phyloP scores from a whole-genome alignment of 305 asterid species.

The Petunia hybrid region DNA sequence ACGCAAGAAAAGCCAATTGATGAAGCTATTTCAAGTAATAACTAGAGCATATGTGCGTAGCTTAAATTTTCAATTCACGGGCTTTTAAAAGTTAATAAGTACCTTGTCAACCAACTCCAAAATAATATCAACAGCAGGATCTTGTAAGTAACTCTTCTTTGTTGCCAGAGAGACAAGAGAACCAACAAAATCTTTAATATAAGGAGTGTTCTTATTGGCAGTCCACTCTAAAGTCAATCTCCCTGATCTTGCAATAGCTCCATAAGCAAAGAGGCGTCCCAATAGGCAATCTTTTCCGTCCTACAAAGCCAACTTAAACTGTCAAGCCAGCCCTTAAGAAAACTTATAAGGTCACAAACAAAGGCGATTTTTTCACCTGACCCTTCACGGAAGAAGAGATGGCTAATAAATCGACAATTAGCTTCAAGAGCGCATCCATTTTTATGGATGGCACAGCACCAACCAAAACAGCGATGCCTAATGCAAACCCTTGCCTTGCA shows the following conservation, averaged over 20 bases:
- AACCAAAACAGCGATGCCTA: conserved; percentile 73
- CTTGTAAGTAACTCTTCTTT: conserved; percentile 89
- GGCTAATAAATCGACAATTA: conserved; percentile 72
- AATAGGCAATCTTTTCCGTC: conserved; percentile 78
- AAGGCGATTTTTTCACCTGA: conserved; percentile 61
- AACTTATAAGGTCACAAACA: background rate
- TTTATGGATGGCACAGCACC: conserved; percentile 67
- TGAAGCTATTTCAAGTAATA: conserved; percentile 6
- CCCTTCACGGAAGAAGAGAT: conserved; percentile 91
- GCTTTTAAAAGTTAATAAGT: conserved; percentile 10
- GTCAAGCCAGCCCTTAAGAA: background rate
- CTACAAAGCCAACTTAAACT: conserved; percentile 48
- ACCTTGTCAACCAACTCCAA: conserved; percentile 90
- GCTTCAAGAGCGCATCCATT: conserved; percentile 77
- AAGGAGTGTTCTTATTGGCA: conserved; percentile 52
- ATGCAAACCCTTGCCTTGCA: conserved; percentile 95
- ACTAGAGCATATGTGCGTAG: background rate
- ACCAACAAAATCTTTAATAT: conserved; percentile 66
- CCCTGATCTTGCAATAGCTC: conserved; percentile 95
- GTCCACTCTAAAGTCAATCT: conserved; percentile 71
- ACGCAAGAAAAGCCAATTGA: background rate
- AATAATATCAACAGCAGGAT: conserved; percentile 77
- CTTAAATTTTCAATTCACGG: conserved; percentile 15
- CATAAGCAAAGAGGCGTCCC: conserved; percentile 96
- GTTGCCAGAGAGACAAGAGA: conserved; percentile 70